Evolutionary conservation across 2,329 filamentous ascomycete genomes (phyloP), one percentile per base, ranked within the genome.

Genomic region (Cladophialophora psammophila): DNA sequence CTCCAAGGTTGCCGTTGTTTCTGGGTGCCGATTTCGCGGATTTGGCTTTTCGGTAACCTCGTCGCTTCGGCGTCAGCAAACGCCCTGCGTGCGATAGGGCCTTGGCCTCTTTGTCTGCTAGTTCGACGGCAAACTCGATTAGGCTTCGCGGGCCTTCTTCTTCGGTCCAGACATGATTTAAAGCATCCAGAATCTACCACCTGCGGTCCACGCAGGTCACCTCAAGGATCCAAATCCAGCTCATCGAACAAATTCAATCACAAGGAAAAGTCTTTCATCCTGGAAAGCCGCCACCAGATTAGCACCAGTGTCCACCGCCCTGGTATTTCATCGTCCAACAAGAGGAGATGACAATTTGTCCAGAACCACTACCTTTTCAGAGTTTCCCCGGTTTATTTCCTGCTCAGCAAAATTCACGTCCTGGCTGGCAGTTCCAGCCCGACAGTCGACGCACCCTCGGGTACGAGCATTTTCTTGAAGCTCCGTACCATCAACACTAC

Each of bases 361-460:
- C 60, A 42, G 52, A 64, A 34, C 56, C 58, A 18, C 18, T 48
- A 32, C 60, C 64, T 38, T 42, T 38, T 40, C 61, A 61, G 63
- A 59, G 45, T 61, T 60, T 50, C 56, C 64, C 61, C 64, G 26
- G 62, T 54, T 48, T 56, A 38, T 54, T 54, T 45, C 38, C 59
- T 45, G 6, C 57, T 18, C 55, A 42, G 34, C 57, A 48, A 40
- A 31, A 18, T 20, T 18, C 35, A 55, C 52, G 42, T 63, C 71
- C 72, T 61, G 75, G 74, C 72, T 76, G 71, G 73, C 75, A 75
- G 65, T 71, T 76, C 64, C 73, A 72, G 74, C 71, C 73, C 74
- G 71, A 76, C 63, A 73, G 72, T 69, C 72, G 75, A 50, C 75
- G 75, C 65, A 72, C 73, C 65, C 71, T 74, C 63, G 73, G 74